A percentile compares a stretch with the other conserved stretches of the same genome.
Conservation (phyloP, 2,329 filamentous ascomycete species). For the Penicillium sumatraense region DNA sequence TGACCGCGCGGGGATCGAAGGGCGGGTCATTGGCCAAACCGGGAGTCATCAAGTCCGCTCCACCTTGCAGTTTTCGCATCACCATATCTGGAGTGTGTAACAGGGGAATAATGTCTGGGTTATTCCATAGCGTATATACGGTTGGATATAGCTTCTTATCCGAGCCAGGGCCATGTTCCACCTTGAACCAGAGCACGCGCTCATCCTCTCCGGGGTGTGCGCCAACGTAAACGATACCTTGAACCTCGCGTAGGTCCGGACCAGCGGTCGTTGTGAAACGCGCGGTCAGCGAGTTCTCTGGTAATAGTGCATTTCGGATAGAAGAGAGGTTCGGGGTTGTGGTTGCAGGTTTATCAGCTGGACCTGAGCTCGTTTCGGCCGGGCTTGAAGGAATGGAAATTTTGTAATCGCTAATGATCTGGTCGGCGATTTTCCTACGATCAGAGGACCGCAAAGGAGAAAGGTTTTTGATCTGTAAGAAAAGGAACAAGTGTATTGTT, state of each 20-base stretch:
- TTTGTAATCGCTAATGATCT: slow-evolving; percentile 67
- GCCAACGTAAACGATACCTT: slow-evolving; percentile 68
- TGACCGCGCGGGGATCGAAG: slow-evolving; percentile 63
- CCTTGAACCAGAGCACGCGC: slow-evolving; percentile 67
- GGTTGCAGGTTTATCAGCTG: slow-evolving; percentile 40
- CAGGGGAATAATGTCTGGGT: slow-evolving; percentile 63
- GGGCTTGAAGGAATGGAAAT: slow-evolving; percentile 51
- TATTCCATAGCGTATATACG: slow-evolving; percentile 70
- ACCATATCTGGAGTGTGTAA: slow-evolving; percentile 65
- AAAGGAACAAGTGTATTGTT: neutral
- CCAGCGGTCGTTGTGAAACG: slow-evolving; percentile 69
- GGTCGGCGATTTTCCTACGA: slow-evolving; percentile 67
- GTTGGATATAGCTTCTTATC: slow-evolving; percentile 50
- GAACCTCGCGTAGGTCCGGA: slow-evolving; percentile 63
- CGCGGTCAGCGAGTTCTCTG: slow-evolving; percentile 65
- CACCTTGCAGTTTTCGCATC: slow-evolving; percentile 65
- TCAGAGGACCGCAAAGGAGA: slow-evolving; percentile 70
- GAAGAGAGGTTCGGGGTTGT: slow-evolving; percentile 53
- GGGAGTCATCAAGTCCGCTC: slow-evolving; percentile 72
- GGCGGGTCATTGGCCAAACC: slow-evolving; percentile 68
- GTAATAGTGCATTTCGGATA: slow-evolving; percentile 64
- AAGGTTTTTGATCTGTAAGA: slow-evolving; percentile 64
- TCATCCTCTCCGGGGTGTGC: slow-evolving; percentile 61
- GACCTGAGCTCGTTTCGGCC: slow-evolving; percentile 34
- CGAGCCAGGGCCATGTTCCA: slow-evolving; percentile 56